These are phyloP conservation scores for Aspergillus sp. DNA, from an alignment of 2,329 filamentous ascomycete species.

Conservation along the genomic window DNA sequence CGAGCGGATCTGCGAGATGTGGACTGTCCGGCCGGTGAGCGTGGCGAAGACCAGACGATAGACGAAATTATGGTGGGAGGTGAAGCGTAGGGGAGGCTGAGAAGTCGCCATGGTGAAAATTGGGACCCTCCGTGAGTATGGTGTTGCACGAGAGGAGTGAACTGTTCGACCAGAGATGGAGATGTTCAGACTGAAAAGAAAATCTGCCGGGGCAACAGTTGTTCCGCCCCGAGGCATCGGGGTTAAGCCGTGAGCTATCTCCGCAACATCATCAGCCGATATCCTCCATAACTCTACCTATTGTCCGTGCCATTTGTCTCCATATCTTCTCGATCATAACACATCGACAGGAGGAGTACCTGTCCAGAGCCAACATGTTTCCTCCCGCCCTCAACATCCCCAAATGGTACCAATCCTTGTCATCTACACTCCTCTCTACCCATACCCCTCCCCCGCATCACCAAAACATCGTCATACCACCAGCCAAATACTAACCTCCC, in stretches of 20 bases:
- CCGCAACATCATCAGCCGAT: conserved; percentile 10
- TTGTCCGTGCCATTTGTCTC: neutral
- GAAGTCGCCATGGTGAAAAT: conserved; percentile 34
- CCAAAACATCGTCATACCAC: neutral
- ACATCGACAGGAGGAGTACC: neutral
- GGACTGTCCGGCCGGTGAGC: conserved; percentile 81
- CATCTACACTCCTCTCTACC: neutral
- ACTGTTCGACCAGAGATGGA: too few relatives aligned
- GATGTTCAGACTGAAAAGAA: conserved; percentile 23
- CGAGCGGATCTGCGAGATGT: conserved; percentile 91
- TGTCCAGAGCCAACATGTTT: conserved; percentile 24
- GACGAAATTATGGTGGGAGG: conserved; percentile 76
- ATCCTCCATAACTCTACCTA: neutral
- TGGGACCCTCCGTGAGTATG: conserved; percentile 8
- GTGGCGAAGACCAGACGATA: conserved; percentile 86
- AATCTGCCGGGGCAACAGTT: conserved; percentile 27
- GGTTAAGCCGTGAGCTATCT: conserved; percentile 28
- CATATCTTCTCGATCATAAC: neutral
- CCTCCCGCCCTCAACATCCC: conserved; percentile 44
- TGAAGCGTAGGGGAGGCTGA: conserved; percentile 66
- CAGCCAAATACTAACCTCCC: neutral
- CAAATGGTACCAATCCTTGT: conserved; percentile 36
- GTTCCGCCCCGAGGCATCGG: conserved; percentile 25
- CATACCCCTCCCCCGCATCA: neutral
- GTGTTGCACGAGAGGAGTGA: neutral